A percentile compares a stretch with the other conserved stretches of the same genome.
Evolutionary conservation across 805 yeast genomes (phyloP).

Genomic region (Yarrowia sp.): DNA sequence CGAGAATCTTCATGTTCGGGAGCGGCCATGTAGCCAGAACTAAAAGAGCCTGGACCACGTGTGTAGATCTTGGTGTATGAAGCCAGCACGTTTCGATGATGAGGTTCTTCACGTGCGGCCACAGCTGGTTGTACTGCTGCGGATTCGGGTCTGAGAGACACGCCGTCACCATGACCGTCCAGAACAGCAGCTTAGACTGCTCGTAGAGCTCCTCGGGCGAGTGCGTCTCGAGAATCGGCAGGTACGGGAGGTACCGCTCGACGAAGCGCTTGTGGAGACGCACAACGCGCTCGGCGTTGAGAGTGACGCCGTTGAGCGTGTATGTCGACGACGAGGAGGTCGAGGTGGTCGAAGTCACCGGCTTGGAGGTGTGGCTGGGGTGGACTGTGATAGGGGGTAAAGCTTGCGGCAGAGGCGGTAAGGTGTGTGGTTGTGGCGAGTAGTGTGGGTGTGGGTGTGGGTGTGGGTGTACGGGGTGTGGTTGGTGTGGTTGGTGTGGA

Average conservation of each 20-base stretch:
- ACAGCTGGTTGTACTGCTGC: constrained; percentile 66
- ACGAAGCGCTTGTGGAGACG: constrained; percentile 71
- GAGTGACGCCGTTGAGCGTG: constrained; percentile 68
- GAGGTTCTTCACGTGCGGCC: constrained; percentile 75
- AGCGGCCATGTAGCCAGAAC: constrained; percentile 89
- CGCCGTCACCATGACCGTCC: constrained; percentile 89
- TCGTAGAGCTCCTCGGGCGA: constrained; percentile 74
- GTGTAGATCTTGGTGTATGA: constrained; percentile 88
- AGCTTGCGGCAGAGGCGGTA: constrained; percentile 15
- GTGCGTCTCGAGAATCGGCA: constrained; percentile 73
- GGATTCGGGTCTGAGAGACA: constrained; percentile 87
- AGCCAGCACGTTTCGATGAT: constrained; percentile 94
- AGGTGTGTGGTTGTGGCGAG: background rate
- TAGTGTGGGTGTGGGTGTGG: background rate
- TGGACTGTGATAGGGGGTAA: background rate
- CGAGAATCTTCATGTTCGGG: constrained; percentile 87
- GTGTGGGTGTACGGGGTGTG: background rate
- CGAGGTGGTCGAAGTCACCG: background rate
- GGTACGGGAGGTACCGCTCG: constrained; percentile 62
- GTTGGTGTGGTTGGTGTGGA: background rate
- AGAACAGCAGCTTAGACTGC: constrained; percentile 80
- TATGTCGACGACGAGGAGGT: constrained; percentile 51
- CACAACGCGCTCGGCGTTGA: constrained; percentile 65
- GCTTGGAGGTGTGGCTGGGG: background rate
- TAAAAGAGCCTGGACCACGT: constrained; percentile 83